A percentile compares a stretch with the other conserved stretches of the same genome.
phyloP scores from a whole-genome alignment of 2,329 filamentous ascomycete species.

The Hawksworthiomyces lignivorus region DNA sequence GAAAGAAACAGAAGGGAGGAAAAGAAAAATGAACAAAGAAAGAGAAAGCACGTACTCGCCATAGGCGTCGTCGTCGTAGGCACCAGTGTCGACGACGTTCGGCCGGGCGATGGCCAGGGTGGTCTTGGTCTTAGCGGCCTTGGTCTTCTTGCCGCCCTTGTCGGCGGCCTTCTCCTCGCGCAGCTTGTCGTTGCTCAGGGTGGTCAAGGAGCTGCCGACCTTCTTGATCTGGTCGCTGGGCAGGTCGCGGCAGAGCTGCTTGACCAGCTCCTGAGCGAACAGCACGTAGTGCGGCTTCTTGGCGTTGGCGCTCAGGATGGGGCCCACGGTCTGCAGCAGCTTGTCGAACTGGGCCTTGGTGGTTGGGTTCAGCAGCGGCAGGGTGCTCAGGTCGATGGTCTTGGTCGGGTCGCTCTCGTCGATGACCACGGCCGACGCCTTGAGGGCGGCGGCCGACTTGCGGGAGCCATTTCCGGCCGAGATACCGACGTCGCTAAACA shows the following conservation, averaged over 20 bases:
- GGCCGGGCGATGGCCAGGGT: constrained; percentile 61
- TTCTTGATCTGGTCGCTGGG: constrained; percentile 96
- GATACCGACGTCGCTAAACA: constrained; percentile 72
- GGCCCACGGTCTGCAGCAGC: constrained; percentile 70
- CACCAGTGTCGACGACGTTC: constrained; percentile 59
- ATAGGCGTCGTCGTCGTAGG: constrained; percentile 61
- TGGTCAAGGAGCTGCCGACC: constrained; percentile 78
- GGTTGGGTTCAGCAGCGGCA: constrained; percentile 81
- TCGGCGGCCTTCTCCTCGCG: constrained; percentile 94
- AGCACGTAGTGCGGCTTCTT: constrained; percentile 88
- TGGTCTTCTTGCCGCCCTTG: constrained; percentile 93
- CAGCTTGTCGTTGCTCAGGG: constrained; percentile 94
- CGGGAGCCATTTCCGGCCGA: constrained; percentile 61
- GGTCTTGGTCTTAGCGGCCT: constrained; percentile 93
- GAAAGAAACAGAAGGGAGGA: background rate
- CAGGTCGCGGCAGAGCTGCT: constrained; percentile 79
- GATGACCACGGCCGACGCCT: constrained; percentile 55
- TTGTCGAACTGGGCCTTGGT: constrained; percentile 81
- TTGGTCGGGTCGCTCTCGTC: constrained; percentile 67
- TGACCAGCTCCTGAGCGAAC: constrained; percentile 86
- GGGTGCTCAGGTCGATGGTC: constrained; percentile 69
- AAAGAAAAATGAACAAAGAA: background rate
- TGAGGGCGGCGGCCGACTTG: constrained; percentile 53
- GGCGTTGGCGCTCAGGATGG: constrained; percentile 63
- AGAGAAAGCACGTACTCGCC: constrained; percentile 62